Conservation (phyloP, 345 rosid genomes). For the Chamaenerion angustifolium region DNA sequence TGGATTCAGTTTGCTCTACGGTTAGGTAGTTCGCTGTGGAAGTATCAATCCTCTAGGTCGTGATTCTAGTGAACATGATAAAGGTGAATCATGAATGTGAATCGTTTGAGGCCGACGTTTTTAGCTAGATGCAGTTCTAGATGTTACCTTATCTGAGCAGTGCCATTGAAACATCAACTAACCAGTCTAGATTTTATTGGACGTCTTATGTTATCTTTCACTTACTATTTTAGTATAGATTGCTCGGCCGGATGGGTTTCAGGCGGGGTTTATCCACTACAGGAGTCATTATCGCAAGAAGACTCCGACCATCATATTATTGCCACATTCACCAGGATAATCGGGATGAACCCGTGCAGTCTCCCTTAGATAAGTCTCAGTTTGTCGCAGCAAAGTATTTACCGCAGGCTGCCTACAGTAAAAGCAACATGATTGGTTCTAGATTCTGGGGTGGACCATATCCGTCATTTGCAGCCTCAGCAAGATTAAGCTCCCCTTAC, state of each 20-base stretch:
- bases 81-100: too few species aligned
- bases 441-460: slow-evolving; percentile 9
- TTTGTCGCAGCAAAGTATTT: slow-evolving; percentile 2
- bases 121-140: too few species aligned
- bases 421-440: slow-evolving; percentile 9
- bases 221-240: not conserved
- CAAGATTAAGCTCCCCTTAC: slow-evolving; percentile 16
- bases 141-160: too few species aligned
- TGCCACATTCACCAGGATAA: slow-evolving; percentile 13
- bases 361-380: slow-evolving; percentile 3
- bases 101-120: too few species aligned
- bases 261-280: slow-evolving; percentile 18
- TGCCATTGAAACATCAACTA: too few species aligned
- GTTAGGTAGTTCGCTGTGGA: too few species aligned
- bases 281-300: slow-evolving; percentile 15
- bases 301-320: slow-evolving; percentile 18
- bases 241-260: slow-evolving; percentile 16
- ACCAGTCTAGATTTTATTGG: too few species aligned
- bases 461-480: slow-evolving; percentile 6
- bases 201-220: not conserved
- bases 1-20: too few species aligned
- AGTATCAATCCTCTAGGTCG: too few species aligned
- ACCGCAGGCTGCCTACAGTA: slow-evolving; percentile 2
- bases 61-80: too few species aligned
- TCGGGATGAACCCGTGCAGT: slow-evolving; percentile 8